Conservation (phyloP, 257 asterid species). For the Primulina eburnea region DNA sequence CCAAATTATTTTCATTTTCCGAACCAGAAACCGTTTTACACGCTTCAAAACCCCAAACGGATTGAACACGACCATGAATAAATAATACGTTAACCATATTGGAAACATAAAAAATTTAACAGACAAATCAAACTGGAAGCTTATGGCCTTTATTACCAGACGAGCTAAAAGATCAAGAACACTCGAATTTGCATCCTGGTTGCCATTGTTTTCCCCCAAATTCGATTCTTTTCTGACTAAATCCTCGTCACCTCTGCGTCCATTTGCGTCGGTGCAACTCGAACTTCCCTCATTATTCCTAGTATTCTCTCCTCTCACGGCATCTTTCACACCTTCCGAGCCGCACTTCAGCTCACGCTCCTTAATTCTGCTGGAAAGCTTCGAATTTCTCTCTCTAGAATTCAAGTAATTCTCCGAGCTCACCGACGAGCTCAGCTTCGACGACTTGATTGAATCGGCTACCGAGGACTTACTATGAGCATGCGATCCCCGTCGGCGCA, state of each 20-base stretch:
- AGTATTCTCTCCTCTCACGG: slow-evolving; percentile 23
- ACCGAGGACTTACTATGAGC: slow-evolving; percentile 22
- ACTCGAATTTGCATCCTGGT: slow-evolving; percentile 34
- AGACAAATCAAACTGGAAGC: slow-evolving; percentile 49
- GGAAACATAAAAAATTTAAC: slow-evolving; percentile 44
- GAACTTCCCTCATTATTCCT: slow-evolving; percentile 33
- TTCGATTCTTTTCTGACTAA: slow-evolving; percentile 33
- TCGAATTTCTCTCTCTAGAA: slow-evolving; percentile 25
- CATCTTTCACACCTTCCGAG: slow-evolving; percentile 24
- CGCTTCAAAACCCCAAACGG: slow-evolving; percentile 54
- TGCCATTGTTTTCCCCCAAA: slow-evolving; percentile 29
- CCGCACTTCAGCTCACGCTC: slow-evolving; percentile 27
- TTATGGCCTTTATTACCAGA: slow-evolving; percentile 49
- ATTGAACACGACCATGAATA: slow-evolving; percentile 58
- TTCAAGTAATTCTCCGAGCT: slow-evolving; percentile 30
- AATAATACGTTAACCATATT: slow-evolving; percentile 42
- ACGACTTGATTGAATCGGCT: slow-evolving; percentile 26
- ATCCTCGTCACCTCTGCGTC: slow-evolving; percentile 3
- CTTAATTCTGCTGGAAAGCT: slow-evolving; percentile 29
- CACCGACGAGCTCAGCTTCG: slow-evolving; percentile 30
- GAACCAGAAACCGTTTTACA: slow-evolving; percentile 32
- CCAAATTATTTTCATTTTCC: slow-evolving; percentile 33
- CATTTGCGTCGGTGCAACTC: slow-evolving; percentile 30
- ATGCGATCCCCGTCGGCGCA: slow-evolving; percentile 42
- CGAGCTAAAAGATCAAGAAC: slow-evolving; percentile 40